These are phyloP conservation scores for Pseudotsuga menziesii DNA, from an alignment of 75 land plant species.

Conservation along the genomic window DNA sequence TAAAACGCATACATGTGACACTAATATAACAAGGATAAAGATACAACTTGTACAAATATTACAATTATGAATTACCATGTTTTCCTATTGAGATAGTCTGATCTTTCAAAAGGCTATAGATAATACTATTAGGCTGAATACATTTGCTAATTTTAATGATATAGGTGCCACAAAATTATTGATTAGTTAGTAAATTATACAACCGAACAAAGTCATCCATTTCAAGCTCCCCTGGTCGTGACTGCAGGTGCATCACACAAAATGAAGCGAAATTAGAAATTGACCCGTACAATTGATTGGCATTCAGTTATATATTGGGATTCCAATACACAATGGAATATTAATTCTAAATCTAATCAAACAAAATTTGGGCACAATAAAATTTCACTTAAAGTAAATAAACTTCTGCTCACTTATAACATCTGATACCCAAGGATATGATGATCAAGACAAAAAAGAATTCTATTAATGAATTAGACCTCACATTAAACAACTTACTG, in stretches of 20 bases:
- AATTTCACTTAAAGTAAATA: neutral
- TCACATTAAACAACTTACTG: constrained; percentile 42
- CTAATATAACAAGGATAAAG: too few relatives aligned
- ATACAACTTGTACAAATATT: too few relatives aligned
- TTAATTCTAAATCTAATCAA: neutral
- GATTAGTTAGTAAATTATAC: constrained; percentile 44
- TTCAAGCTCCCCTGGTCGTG: constrained; percentile 85
- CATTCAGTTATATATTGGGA: neutral
- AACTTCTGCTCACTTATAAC: neutral
- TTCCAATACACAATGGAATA: neutral
- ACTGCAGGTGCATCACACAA: constrained; percentile 33
- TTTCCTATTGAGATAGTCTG: too few relatives aligned
- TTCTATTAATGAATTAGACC: neutral
- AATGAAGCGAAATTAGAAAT: neutral
- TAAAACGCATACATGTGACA: too few relatives aligned
- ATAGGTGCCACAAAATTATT: neutral
- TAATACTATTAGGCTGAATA: too few relatives aligned
- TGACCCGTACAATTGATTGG: neutral
- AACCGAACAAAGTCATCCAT: constrained; percentile 83
- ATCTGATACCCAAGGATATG: neutral
- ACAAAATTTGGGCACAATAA: neutral
- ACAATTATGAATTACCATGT: too few relatives aligned
- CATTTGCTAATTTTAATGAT: too few relatives aligned
- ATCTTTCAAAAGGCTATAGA: too few relatives aligned
- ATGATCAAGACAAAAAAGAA: neutral